Base-by-base conservation (phyloP, 1,284 basidiomycete species). In the Neolentinus lepideus region DNA sequence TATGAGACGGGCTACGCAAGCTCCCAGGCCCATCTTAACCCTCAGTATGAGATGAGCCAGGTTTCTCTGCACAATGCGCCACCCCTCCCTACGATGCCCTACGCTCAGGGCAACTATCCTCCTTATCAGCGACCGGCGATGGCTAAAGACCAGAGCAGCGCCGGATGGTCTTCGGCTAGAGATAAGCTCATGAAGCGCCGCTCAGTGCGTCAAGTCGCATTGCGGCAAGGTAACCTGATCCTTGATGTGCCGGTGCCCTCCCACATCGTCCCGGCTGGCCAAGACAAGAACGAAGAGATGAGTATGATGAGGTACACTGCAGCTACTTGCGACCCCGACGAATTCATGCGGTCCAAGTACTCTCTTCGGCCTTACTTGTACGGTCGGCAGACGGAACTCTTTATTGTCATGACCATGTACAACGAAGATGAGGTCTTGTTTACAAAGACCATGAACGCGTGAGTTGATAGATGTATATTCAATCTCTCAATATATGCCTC, bases 391-490 rank as follows among this genome's bases (percentile, higher is more conserved):
- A 98, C 95, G 0, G 95, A 98, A 72, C 78, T 98, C 6, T 92
- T 98, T 68, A 94, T 98, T 64, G 92, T 93, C 52, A 92, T 94
- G 89, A 94, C 92, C 47, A 94, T 94, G 88, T 94, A 98, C 73
- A 98, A 98, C 69, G 95, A 98, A 72, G 91, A 95, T 67, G 91
- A 95, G 62, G 79, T 90, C 21, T 76, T 98, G 22, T 91, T 93
- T 65, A 76, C 80, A 63, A 81, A 80, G 64, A 94, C 93, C 3
- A 94, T 96, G 88, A 94, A 95, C 66, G 82, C 90, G 76, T 88
- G 66, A 65, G 85, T 75, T 31, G 47, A 51, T 56, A 1, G 47
- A 51, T 56, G 1, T 21, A 53, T 51, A 22, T 25, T 38, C 56
- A 56, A 51, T 47, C 4, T 54, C 14, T 35, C 35, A 24, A 26